Evolutionary conservation across 2,329 filamentous ascomycete species (phyloP).

Genomic region (Exophiala sp.): DNA sequence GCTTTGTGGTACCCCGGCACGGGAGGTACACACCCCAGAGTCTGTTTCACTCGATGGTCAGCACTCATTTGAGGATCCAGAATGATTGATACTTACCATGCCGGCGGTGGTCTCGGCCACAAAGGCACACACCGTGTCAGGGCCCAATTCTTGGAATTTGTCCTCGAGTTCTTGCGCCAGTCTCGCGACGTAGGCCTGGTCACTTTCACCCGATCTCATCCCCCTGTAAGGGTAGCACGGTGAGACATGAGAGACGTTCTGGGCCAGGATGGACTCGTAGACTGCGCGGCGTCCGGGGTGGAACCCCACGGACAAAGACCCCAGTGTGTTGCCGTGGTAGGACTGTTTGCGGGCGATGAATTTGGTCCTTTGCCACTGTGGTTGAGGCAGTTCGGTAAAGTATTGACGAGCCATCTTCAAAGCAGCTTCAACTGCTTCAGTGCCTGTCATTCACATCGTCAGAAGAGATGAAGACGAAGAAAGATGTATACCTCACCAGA

Average conservation of each 20-base stretch:
- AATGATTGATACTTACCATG: conserved; percentile 49
- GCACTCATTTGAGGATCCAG: not conserved
- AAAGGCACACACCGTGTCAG: conserved; percentile 66
- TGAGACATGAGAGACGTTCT: conserved; percentile 59
- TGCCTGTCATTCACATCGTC: conserved; percentile 2
- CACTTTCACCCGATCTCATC: conserved; percentile 50
- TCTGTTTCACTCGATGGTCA: conserved; percentile 30
- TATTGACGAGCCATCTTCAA: conserved; percentile 67
- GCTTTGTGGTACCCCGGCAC: conserved; percentile 66
- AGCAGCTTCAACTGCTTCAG: conserved; percentile 65
- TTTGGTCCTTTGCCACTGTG: conserved; percentile 53
- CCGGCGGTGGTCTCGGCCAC: conserved; percentile 71
- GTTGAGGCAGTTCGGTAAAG: conserved; percentile 54
- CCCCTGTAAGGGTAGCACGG: conserved; percentile 65
- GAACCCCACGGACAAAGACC: conserved; percentile 62
- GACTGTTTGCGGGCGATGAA: conserved; percentile 64
- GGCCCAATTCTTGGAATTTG: conserved; percentile 62
- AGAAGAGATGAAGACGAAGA: no score
- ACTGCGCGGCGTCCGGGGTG: conserved; percentile 58
- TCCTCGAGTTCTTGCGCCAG: conserved; percentile 63
- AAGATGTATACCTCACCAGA: conserved; percentile 35
- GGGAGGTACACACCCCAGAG: conserved; percentile 66
- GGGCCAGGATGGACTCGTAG: conserved; percentile 58
- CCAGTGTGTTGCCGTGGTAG: conserved; percentile 70
- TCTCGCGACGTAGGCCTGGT: conserved; percentile 57